These are phyloP conservation scores for Phytophthora hybrid DNA, from an alignment of 352 stramenopile genomes.

Conservation along the genomic window DNA sequence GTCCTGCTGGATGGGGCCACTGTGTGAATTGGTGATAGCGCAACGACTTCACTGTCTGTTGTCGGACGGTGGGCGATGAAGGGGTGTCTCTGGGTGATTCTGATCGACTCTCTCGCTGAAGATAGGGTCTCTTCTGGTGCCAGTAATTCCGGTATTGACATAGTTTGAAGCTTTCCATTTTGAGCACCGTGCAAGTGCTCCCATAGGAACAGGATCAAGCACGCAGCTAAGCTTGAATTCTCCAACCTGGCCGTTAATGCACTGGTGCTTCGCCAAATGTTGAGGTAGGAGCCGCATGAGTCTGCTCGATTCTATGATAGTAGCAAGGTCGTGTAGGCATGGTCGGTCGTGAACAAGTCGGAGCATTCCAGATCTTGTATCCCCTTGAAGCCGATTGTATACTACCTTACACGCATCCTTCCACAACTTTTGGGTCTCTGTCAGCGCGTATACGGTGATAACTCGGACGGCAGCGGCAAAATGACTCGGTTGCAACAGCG, in stretches of 20 bases:
- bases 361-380: constrained; percentile 3
- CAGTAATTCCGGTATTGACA: neutral
- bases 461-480: constrained; percentile 6
- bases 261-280: constrained; percentile 2
- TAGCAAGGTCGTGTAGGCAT: constrained; percentile 8
- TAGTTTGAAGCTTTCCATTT: neutral
- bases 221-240: neutral
- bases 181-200: neutral
- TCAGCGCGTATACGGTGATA: constrained; percentile 3
- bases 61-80: too few species aligned
- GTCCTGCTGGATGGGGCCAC: too few species aligned
- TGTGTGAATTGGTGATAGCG: too few species aligned
- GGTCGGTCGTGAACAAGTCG: constrained; percentile 1
- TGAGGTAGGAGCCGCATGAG: neutral
- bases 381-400: neutral
- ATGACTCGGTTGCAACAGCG: neutral
- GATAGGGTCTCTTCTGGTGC: neutral
- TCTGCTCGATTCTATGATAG: constrained; percentile 1
- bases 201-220: neutral
- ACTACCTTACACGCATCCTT: neutral
- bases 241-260: neutral
- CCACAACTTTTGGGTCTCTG: neutral
- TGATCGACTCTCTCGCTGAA: constrained; percentile 1
- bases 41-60: too few species aligned
- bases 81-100: neutral